A percentile compares a stretch with the other conserved stretches of the same genome.
phyloP scores from a whole-genome alignment of 495 filamentous ascomycete species.

The Aspergillus egyptiacus region DNA sequence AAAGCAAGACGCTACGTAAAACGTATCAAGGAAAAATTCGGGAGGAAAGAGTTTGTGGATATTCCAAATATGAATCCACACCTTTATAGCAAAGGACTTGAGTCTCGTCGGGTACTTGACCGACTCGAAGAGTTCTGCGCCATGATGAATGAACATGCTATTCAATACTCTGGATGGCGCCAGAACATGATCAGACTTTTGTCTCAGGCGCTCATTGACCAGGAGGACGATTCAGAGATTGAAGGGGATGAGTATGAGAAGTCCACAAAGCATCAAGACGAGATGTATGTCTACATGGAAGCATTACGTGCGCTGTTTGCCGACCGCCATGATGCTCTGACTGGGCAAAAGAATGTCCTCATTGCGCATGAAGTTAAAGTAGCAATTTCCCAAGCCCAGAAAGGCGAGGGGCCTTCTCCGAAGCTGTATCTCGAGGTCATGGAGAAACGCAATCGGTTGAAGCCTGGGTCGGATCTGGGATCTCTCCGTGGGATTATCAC shows the following conservation, averaged over 20 bases:
- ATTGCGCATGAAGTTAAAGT: conserved; percentile 66
- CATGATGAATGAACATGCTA: conserved; percentile 62
- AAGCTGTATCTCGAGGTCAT: conserved; percentile 59
- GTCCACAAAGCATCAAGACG: conserved; percentile 79
- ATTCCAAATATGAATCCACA: conserved; percentile 56
- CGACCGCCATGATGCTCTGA: conserved; percentile 69
- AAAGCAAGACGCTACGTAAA: conserved; percentile 42
- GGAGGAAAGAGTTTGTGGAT: conserved; percentile 50
- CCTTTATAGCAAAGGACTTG: conserved; percentile 52
- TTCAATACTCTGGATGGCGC: conserved; percentile 66
- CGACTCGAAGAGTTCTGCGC: conserved; percentile 49
- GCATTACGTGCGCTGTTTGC: conserved; percentile 67
- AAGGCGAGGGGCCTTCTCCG: conserved; percentile 66
- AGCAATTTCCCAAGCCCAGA: conserved; percentile 51
- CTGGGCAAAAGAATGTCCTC: conserved; percentile 70
- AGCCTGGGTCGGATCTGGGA: conserved; percentile 48
- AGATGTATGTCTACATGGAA: conserved; percentile 77
- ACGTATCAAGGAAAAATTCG: conserved; percentile 37
- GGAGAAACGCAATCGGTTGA: conserved; percentile 47
- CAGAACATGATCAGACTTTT: conserved; percentile 63
- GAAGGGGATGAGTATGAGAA: conserved; percentile 86
- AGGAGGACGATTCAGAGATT: conserved; percentile 62
- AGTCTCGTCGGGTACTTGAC: conserved; percentile 51
- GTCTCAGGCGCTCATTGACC: conserved; percentile 69
- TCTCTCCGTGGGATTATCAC: conserved; percentile 66